Base-by-base conservation (phyloP, 495 filamentous ascomycete species). In the Penicillium arizonense region DNA sequence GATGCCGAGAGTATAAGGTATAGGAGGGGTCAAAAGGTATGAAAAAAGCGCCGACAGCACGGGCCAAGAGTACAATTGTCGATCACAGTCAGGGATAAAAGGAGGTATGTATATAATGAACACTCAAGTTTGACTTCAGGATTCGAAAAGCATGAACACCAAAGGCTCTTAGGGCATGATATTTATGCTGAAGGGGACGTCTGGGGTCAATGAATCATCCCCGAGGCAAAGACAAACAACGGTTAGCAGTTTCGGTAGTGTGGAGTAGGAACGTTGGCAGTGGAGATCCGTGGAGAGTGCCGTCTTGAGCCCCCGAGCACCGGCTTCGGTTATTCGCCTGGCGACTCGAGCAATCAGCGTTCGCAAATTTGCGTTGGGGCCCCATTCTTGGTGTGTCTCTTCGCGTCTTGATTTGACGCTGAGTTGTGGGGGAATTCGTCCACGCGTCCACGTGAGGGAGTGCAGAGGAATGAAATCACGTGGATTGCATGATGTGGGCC, bases 171-270 rank as follows among this genome's bases (percentile, higher is more conserved):
- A 8, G 14, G 10, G 20, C 18, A 30, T 30, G 28, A 28, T 52
- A 52, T 52, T 52, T 52, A 52, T 28, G 50, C 28, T 4, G 8
- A 52, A 30, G 23, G 18, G 23, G n/a, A 24, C 9, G 13, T 4
- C 14, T 42, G 36, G 37, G 11, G 28, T 30, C 13, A 18, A 23
- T n/a, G 9, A 24, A 33, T 52, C 32, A 23, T 23, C 50, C 50
- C 50, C 50, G 50, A 52, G 50, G 50, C 41, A 38, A 52, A 38
- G 34, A n/a, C 8, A 20, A 16, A 21, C 14, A 43, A 33, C 50
- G 50, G 50, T 32, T 45, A 52, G 50, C 41, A 39, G 33, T 44
- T 10, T 52, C 50, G 50, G 50, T 52, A 52, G 50, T 52, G 50
- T 52, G 50, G 50, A 45, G 50, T 45, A n/a, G 16, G 3, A 12